These are phyloP conservation scores for Nicotiana sylvestris DNA, from an alignment of 257 asterid genomes.

Conservation along the genomic window DNA sequence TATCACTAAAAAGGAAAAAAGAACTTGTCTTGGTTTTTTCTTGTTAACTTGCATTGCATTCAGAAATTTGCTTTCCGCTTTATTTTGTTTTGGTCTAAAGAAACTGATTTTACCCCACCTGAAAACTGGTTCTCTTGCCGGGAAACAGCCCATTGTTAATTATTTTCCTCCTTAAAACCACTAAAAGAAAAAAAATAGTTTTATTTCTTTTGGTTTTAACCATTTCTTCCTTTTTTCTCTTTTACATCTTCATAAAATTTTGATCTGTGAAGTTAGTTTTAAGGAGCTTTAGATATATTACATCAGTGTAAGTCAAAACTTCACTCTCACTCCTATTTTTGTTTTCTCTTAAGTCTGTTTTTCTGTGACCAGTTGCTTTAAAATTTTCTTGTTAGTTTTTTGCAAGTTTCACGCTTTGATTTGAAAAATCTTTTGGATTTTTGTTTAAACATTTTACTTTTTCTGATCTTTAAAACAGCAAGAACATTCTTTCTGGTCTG, in stretches of 20 bases:
- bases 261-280: neutral
- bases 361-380: neutral
- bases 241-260: constrained; percentile 1
- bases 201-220: neutral
- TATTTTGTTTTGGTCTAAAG: constrained; percentile 8
- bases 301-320: constrained; percentile 9
- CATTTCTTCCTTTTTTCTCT: neutral
- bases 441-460: neutral
- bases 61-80: constrained; percentile 10
- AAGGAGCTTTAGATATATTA: neutral
- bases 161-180: neutral
- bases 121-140: neutral
- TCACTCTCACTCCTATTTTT: neutral
- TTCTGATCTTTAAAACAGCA: neutral
- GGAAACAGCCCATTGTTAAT: neutral
- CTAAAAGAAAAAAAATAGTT: neutral
- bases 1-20: neutral
- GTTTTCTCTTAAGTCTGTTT: neutral
- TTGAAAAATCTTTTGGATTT: neutral
- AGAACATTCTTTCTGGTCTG: constrained; percentile 10
- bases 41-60: constrained; percentile 10
- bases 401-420: constrained; percentile 7
- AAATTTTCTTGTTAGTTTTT: neutral
- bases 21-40: neutral
- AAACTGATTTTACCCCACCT: neutral